phyloP scores from a whole-genome alignment of 2,329 filamentous ascomycete genomes.

The Penicillium occitanis region DNA sequence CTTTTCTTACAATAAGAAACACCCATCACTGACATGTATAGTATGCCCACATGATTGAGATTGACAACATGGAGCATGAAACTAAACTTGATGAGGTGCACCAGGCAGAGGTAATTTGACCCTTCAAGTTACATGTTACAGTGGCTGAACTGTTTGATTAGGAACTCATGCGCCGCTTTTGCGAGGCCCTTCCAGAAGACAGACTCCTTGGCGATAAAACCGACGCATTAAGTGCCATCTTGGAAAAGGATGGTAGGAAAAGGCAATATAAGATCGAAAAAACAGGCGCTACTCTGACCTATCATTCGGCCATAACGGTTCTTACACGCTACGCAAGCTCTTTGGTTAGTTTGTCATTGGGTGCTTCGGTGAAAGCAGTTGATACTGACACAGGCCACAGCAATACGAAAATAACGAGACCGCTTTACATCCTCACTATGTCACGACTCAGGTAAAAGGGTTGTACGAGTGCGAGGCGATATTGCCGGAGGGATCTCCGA shows the following conservation, averaged over 20 bases:
- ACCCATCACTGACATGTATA: slow-evolving; percentile 21
- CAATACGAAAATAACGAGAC: slow-evolving; percentile 51
- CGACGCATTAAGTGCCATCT: slow-evolving; percentile 56
- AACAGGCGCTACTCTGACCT: slow-evolving; percentile 77
- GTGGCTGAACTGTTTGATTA: slow-evolving; percentile 28
- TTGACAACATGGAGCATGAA: slow-evolving; percentile 64
- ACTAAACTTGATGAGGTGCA: slow-evolving; percentile 55
- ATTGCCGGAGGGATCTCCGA: slow-evolving; percentile 71
- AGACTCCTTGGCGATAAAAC: slow-evolving; percentile 64
- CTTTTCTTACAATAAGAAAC: background rate
- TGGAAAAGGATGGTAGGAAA: slow-evolving; percentile 54
- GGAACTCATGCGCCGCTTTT: slow-evolving; percentile 70
- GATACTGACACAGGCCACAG: slow-evolving; percentile 28
- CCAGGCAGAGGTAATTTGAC: slow-evolving; percentile 45
- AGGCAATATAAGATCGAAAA: slow-evolving; percentile 60
- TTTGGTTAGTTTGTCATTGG: slow-evolving; percentile 46
- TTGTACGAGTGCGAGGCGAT: slow-evolving; percentile 75
- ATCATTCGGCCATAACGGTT: slow-evolving; percentile 68
- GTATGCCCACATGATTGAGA: slow-evolving; percentile 82
- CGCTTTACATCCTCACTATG: slow-evolving; percentile 57
- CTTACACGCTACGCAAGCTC: slow-evolving; percentile 73
- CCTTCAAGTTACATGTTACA: background rate
- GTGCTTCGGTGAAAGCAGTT: background rate
- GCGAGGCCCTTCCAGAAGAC: slow-evolving; percentile 70
- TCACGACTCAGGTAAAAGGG: slow-evolving; percentile 56